Base-by-base conservation (phyloP, 2,329 filamentous ascomycete species). In the Didymella segeticola region DNA sequence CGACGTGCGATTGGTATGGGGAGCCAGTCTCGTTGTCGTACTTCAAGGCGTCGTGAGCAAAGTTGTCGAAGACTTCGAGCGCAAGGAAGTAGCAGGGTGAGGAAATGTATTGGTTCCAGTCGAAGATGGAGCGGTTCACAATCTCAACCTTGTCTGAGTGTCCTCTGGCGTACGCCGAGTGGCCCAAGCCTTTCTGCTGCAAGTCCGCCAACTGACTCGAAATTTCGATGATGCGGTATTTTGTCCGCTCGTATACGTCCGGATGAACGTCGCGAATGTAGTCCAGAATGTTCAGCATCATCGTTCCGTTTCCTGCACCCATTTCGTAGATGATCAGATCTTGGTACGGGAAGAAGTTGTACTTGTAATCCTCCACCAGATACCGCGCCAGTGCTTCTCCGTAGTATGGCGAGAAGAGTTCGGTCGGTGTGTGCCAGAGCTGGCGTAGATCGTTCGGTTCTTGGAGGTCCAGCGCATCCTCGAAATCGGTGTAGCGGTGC, bases 291-390 rank as follows among this genome's bases (percentile, higher is more conserved):
- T 99, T 99, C 71, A 95, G 83, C 95, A 99, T 99, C 71, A 99
- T 84, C 0, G 96, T 99, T 58, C 95, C 95, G 68, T 96, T 93
- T 66, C 95, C 95, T 31, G 95, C 95, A 46, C 95, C 95, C 89
- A 99, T 96, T 75, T 99, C 95, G 83, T 97, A 99, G 74, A 99
- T 96, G 67, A 96, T 90, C 46, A 99, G 84, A 76, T 99, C 95
- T 76, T 97, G 88, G 80, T 98, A 97, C 2, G 95, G 95, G 73
- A 95, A 98, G 50, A 91, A 86, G 37, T 90, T 91, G 72, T 97
- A 86, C 73, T 95, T 92, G 83, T 99, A 99, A 79, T 99, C 97
- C 63, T 91, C 88, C 63, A 98, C 88, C 37, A 99, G 85, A 75
- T 98, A 97, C 17, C 93, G 88, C n/a, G 93, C 95, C 63, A 99